Evolutionary conservation across 148 eudicot genomes (phyloP), one percentile per base, ranked within the genome.

Genomic region (Euryodendron excelsum): DNA sequence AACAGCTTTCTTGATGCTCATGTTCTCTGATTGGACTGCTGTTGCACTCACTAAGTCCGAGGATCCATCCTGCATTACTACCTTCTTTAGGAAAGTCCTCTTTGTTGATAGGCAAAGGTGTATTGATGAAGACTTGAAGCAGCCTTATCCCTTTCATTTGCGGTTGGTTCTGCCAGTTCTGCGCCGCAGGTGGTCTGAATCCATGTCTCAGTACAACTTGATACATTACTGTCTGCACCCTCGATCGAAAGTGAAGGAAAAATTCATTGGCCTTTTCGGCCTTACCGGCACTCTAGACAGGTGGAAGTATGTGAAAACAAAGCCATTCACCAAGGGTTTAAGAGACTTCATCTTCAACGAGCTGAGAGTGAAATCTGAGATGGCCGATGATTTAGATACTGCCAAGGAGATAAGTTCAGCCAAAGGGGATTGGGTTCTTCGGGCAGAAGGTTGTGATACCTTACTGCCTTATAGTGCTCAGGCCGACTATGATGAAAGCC

Each of bases 401-500:
- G 74, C 81, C 17, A 77, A 68, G 70, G 76, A 80, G 53, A 72
- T 82, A 15, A 41, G 41, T 45, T 52, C 74, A 56, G 81, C 84
- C 55, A 73, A 52, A 66, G 84, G 84, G 3, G 80, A 80, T 64
- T 78, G 80, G 82, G 62, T 73, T 55, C 64, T 82, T 65, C 61
- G 74, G 2, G 17, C 31, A 0, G 78, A 73, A 73, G 68, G 69
- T 33, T 69, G 65, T 7, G 33, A 9, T 21, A 17, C 53, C 18
- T 33, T 82, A 34, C 77, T 73, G 3, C 61, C 6, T 0, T 87
- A 79, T 78, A 73, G 77, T 34, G n/a, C 11, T 30, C 79, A 77
- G 0, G 80, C 75, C 0, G 85, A 86, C 31, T 88, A 76, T 60
- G 91, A 88, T 45, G 82, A 88, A 47, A 79, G 85, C 78, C 73